phyloP scores from a whole-genome alignment of 73 alveolate genomes.

The Tetrahymena thermophila region DNA sequence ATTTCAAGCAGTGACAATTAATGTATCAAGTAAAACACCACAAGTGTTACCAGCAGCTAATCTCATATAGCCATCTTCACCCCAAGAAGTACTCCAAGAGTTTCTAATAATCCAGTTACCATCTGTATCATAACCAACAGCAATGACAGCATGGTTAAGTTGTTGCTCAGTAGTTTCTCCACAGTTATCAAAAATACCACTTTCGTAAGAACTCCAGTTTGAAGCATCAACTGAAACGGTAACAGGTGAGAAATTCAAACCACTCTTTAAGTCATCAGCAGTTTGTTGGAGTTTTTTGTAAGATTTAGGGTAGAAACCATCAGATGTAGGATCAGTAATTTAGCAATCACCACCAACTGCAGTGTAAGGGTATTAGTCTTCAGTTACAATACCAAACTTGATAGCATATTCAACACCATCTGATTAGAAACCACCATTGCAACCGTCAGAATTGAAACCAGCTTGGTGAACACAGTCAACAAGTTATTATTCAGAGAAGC shows the following conservation, averaged over 20 bases:
- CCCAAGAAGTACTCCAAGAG: slow-evolving; percentile 67
- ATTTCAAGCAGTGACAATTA: not conserved
- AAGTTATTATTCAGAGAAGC: slow-evolving; percentile 65
- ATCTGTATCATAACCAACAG: slow-evolving; percentile 40
- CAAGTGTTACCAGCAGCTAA: slow-evolving; percentile 41
- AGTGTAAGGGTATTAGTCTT: slow-evolving; percentile 54
- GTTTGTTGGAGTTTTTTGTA: not conserved
- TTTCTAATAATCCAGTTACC: slow-evolving; percentile 50
- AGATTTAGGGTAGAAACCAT: not conserved
- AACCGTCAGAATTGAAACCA: slow-evolving; percentile 54
- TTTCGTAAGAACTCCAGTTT: slow-evolving; percentile 47
- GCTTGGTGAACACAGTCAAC: slow-evolving; percentile 67
- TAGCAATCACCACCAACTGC: slow-evolving; percentile 50
- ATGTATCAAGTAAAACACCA: not conserved
- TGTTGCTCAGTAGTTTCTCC: not conserved
- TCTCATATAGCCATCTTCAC: slow-evolving; percentile 51
- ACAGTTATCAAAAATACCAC: slow-evolving; percentile 49
- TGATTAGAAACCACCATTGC: slow-evolving; percentile 69
- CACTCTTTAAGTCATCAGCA: not conserved
- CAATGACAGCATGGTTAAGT: slow-evolving; percentile 52
- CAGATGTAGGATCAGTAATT: slow-evolving; percentile 10
- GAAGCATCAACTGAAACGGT: slow-evolving; percentile 65
- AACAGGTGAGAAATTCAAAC: slow-evolving; percentile 16
- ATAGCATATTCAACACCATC: slow-evolving; percentile 52
- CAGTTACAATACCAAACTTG: slow-evolving; percentile 48